Base-by-base conservation (phyloP, 495 filamentous ascomycete species). In the Talaromyces stipitatus region DNA sequence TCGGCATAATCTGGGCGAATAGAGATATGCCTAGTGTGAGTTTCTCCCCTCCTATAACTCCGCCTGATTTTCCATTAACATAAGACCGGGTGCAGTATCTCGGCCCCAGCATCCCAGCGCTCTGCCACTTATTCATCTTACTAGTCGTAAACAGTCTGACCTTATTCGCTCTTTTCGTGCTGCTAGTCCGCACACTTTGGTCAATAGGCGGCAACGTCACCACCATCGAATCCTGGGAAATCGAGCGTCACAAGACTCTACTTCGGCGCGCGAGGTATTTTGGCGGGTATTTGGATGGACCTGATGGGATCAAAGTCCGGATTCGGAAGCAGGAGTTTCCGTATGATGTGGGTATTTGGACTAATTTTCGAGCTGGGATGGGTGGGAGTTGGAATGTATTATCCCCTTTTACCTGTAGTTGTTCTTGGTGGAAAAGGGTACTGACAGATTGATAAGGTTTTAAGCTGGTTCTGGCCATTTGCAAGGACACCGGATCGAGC, bases 171-270 rank as follows among this genome's bases (percentile, higher is more conserved):
- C 74, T 96, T 0, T 71, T 72, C 23, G 72, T 96, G 33, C 72
- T 96, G 0, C 63, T 95, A 0, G 60, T 81, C 10, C 77, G 84
- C 18, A 82, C 79, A 12, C 41, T 86, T 1, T 87, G 79, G 78
- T 74, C 75, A 22, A 61, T 85, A 2, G 72, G 71, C 8, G 72
- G 76, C 23, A 89, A 89, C 58, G 81, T 77, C 4, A 97, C 92
- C 0, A 91, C 89, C 54, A 97, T 98, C 62, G 94, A 98, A 67
- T 79, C 82, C 26, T 97, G 92, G 92, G 91, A 96, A 65, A 86
- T 92, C 46, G 91, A 94, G 63, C 77, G 91, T 11, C 92, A 97
- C 70, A 82, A 88, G 43, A 84, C 85, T 2, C 76, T 94, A 2
- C 73, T 95, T 4, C 72, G 81, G 9, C 76, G 84, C 60, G 77